Evolutionary conservation across 2,329 filamentous ascomycete species (phyloP).

Genomic region (Talaromyces funiculosus): DNA sequence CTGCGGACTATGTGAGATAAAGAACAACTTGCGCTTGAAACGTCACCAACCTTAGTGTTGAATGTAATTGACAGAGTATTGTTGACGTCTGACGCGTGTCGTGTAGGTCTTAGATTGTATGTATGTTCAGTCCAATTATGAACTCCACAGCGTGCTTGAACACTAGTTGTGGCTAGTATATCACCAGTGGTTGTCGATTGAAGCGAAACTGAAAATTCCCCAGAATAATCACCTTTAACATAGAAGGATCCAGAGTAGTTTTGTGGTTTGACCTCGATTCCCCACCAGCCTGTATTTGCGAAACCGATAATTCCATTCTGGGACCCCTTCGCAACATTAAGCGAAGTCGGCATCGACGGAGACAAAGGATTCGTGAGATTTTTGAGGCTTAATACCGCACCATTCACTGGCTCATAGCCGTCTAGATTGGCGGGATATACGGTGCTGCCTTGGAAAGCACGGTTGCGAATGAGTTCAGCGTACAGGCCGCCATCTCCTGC

Average conservation of each 20-base stretch:
- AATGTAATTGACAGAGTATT: constrained; percentile 55
- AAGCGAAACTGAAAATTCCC: not conserved
- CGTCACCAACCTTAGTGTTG: constrained; percentile 32
- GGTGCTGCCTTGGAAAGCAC: constrained; percentile 56
- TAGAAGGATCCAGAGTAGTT: constrained; percentile 28
- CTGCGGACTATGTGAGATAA: not conserved
- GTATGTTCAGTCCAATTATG: constrained; percentile 16
- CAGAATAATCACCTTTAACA: constrained; percentile 16
- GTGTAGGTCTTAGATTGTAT: constrained; percentile 22
- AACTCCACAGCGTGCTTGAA: too few species aligned
- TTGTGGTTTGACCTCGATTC: constrained; percentile 23
- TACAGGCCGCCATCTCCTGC: constrained; percentile 69
- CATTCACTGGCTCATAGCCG: not conserved
- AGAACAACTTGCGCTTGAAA: too few species aligned
- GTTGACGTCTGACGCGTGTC: constrained; percentile 32
- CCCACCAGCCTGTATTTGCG: constrained; percentile 41
- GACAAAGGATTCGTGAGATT: not conserved
- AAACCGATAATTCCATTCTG: constrained; percentile 33
- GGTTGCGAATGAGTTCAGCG: constrained; percentile 64
- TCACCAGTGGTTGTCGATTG: not conserved
- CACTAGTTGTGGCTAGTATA: not conserved
- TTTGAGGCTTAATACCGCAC: not conserved
- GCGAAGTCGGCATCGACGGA: not conserved
- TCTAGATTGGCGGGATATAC: constrained; percentile 1
- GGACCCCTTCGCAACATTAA: constrained; percentile 21